These are phyloP conservation scores for Ceratobasidium theobromae DNA, from an alignment of 1,284 basidiomycete species.

Conservation along the genomic window DNA sequence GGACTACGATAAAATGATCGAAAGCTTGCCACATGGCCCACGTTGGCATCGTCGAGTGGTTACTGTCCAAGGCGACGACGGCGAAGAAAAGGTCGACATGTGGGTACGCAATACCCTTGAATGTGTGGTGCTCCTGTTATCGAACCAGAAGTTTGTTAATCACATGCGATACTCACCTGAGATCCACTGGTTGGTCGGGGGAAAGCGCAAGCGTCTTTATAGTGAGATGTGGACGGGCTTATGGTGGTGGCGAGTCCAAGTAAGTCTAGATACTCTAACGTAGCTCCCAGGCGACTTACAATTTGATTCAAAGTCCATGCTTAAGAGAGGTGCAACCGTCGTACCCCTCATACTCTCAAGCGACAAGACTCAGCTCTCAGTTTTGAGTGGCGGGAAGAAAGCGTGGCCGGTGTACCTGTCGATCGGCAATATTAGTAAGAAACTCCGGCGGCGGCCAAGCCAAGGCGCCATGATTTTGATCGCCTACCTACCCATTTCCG, in stretches of 20 bases:
- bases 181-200: background rate
- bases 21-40: slow-evolving; percentile 38
- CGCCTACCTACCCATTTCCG: slow-evolving; percentile 28
- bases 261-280: background rate
- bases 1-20: slow-evolving; percentile 36
- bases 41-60: slow-evolving; percentile 39
- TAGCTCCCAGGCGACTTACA: background rate
- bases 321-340: slow-evolving; percentile 29
- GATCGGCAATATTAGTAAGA: slow-evolving; percentile 34
- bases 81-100: slow-evolving; percentile 40
- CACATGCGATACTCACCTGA: slow-evolving; percentile 24
- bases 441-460: background rate
- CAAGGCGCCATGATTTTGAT: slow-evolving; percentile 22
- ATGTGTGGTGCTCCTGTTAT: slow-evolving; percentile 37
- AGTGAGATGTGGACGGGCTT: slow-evolving; percentile 31
- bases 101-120: slow-evolving; percentile 44
- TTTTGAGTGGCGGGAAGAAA: slow-evolving; percentile 25
- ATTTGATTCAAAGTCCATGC: slow-evolving; percentile 8
- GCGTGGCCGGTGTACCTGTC: slow-evolving; percentile 34
- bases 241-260: slow-evolving; percentile 34
- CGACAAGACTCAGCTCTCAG: slow-evolving; percentile 33
- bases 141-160: slow-evolving; percentile 18
- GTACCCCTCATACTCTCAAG: slow-evolving; percentile 27
- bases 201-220: background rate
- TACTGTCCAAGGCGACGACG: slow-evolving; percentile 38